phyloP scores from a whole-genome alignment of 768 basidiomycete species.

The Calocybe indica region DNA sequence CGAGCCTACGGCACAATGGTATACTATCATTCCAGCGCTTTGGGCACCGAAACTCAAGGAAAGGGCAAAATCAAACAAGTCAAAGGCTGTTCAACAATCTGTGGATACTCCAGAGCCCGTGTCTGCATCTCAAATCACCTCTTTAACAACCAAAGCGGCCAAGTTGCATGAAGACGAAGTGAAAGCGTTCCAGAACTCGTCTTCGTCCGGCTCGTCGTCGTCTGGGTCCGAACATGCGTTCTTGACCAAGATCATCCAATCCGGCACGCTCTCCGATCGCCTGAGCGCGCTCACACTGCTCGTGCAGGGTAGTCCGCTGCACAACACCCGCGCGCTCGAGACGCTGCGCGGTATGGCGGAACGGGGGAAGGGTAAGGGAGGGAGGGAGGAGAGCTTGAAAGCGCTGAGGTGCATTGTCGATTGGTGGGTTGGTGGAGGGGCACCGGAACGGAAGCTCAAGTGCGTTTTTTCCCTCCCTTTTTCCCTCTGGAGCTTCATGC shows the following conservation, averaged over 20 bases:
- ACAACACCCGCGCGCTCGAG: constrained; percentile 79
- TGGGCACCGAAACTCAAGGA: constrained; percentile 13
- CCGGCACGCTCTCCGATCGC: constrained; percentile 88
- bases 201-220: constrained; percentile 38
- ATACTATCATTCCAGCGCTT: constrained; percentile 39
- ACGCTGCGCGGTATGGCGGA: constrained; percentile 72
- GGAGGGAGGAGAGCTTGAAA: constrained; percentile 88
- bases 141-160: constrained; percentile 41
- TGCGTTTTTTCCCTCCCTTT: constrained; percentile 26
- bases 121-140: constrained; percentile 37
- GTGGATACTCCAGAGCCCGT: constrained; percentile 20
- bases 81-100: too few relatives aligned
- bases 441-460: constrained; percentile 81
- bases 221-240: constrained; percentile 77
- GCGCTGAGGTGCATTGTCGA: constrained; percentile 89
- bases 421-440: constrained; percentile 98
- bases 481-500: background rate
- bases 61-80: too few relatives aligned
- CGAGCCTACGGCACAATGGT: constrained; percentile 48
- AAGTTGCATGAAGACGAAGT: constrained; percentile 38
- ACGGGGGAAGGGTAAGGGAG: constrained; percentile 74
- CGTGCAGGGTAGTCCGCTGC: constrained; percentile 82
- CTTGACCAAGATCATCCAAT: constrained; percentile 76
- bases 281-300: constrained; percentile 87
- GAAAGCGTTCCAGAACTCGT: constrained; percentile 33